Conservation (phyloP, 352 stramenopile genomes). For the Phytophthora pini region DNA sequence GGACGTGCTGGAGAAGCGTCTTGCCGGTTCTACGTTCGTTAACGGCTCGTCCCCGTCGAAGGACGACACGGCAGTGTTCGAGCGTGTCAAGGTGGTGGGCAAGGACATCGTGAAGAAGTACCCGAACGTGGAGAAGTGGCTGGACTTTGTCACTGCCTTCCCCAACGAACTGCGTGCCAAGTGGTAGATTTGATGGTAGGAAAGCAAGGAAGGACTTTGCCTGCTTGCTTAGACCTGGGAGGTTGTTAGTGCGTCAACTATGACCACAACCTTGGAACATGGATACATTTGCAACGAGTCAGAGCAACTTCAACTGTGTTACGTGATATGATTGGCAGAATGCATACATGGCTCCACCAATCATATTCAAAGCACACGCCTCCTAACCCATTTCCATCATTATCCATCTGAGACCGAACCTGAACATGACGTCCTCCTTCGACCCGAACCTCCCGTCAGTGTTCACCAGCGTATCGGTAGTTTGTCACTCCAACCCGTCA, state of each 20-base stretch:
- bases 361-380: not conserved
- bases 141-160: slow-evolving; percentile 77
- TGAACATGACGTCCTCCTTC: slow-evolving; percentile 1
- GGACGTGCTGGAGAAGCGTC: slow-evolving; percentile 72
- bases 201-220: slow-evolving; percentile 1
- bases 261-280: slow-evolving; percentile 23
- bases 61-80: slow-evolving; percentile 68
- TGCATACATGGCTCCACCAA: slow-evolving; percentile 2
- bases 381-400: not conserved
- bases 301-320: not conserved
- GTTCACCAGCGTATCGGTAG: slow-evolving; percentile 23
- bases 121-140: slow-evolving; percentile 80
- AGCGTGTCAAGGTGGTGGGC: slow-evolving; percentile 81
- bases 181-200: slow-evolving; percentile 53
- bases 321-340: slow-evolving; percentile 2
- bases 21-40: slow-evolving; percentile 65
- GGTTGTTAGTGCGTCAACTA: slow-evolving; percentile 17
- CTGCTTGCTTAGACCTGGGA: slow-evolving; percentile 14
- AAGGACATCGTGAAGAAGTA: slow-evolving; percentile 79
- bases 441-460: not conserved
- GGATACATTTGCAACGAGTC: slow-evolving; percentile 19
- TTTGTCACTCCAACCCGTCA: slow-evolving; percentile 17
- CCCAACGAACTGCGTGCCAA: slow-evolving; percentile 77
- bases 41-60: slow-evolving; percentile 77
- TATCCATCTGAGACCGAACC: not conserved